Evolutionary conservation across 225 moss, liverwort and hornwort species (phyloP).

Genomic region (Pseudoscleropodium purum): DNA sequence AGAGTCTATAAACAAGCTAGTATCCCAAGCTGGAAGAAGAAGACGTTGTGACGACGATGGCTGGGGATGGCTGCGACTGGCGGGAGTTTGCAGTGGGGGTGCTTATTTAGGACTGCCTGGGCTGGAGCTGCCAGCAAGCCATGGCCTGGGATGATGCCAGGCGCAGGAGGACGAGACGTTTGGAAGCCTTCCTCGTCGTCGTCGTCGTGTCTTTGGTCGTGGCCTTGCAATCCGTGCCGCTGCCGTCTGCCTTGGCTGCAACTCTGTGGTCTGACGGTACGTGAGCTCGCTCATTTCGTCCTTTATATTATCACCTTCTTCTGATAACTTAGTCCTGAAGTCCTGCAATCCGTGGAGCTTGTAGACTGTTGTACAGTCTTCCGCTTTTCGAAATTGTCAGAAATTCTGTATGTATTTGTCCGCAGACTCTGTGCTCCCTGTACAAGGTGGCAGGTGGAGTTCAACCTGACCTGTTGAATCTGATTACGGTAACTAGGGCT

Average conservation of each 20-base stretch:
- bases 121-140: background rate
- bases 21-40: background rate
- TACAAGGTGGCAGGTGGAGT: background rate
- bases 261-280: conserved; percentile 33
- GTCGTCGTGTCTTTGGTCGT: background rate
- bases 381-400: background rate
- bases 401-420: background rate
- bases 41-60: background rate
- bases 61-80: background rate
- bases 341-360: background rate
- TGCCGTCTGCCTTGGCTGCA: conserved; percentile 5
- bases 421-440: background rate
- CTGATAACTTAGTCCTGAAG: background rate
- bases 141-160: conserved; percentile 17
- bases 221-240: background rate
- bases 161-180: background rate
- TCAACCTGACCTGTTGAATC: background rate
- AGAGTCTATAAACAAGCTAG: background rate
- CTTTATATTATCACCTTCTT: background rate
- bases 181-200: background rate
- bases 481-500: background rate
- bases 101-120: background rate
- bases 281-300: background rate
- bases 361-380: background rate
- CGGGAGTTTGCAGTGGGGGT: background rate